Percentiles rank a stretch among this genome's conserved stretches.
Conservation (phyloP, 805 yeast species). For the Henningerozyma blattae region DNA sequence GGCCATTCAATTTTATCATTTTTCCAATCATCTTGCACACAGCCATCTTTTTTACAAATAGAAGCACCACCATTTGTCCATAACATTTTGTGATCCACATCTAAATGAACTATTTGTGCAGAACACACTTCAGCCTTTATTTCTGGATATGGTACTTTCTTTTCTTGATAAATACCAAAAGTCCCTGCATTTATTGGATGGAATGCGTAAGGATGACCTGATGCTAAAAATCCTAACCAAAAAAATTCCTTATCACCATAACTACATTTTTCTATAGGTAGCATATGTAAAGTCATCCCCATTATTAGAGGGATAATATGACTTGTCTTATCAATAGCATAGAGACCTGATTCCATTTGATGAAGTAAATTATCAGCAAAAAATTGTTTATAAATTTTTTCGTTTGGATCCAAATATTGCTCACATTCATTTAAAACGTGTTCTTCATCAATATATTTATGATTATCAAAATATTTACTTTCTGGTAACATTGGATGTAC, state of each 20-base stretch:
- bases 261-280: slow-evolving; percentile 31
- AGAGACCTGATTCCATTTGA: slow-evolving; percentile 38
- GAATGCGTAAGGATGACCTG: slow-evolving; percentile 26
- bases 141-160: slow-evolving; percentile 1
- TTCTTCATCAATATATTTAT: slow-evolving; percentile 3
- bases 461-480: slow-evolving; percentile 25
- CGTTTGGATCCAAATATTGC: slow-evolving; percentile 11
- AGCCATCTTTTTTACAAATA: slow-evolving; percentile 13
- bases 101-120: slow-evolving; percentile 21
- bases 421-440: slow-evolving; percentile 6
- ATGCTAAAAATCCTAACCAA: slow-evolving; percentile 48
- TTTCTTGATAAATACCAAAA: slow-evolving; percentile 5
- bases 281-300: slow-evolving; percentile 32
- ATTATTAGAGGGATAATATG: slow-evolving; percentile 40
- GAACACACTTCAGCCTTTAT: slow-evolving; percentile 12
- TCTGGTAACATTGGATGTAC: slow-evolving; percentile 36
- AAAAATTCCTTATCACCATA: slow-evolving; percentile 72
- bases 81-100: slow-evolving; percentile 9
- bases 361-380: slow-evolving; percentile 32
- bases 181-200: slow-evolving; percentile 26
- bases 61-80: slow-evolving; percentile 25
- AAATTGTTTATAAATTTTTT: slow-evolving; percentile 27
- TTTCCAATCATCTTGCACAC: no score
- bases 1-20: no score
- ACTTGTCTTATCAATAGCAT: slow-evolving; percentile 26